Evolutionary conservation across 2,329 filamentous ascomycete genomes (phyloP).

Genomic region (Aspergillus fructus): DNA sequence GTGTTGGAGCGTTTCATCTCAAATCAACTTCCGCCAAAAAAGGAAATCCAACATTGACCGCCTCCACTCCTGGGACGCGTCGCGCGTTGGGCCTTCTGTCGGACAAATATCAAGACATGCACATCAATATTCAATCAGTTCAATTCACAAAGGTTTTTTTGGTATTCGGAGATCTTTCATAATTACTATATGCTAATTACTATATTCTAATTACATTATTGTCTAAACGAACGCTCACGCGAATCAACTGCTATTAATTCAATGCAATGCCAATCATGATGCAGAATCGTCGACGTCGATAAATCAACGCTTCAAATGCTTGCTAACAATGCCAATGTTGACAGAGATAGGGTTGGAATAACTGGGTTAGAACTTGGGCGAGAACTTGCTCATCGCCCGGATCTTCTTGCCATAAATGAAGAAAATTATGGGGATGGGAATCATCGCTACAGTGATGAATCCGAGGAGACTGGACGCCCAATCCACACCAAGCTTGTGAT

Average conservation of each 20-base stretch:
- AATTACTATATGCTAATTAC: neutral
- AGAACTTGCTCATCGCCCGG: slow-evolving; percentile 46
- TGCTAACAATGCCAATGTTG: neutral
- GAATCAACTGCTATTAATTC: neutral
- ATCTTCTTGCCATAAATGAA: slow-evolving; percentile 47
- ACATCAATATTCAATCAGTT: neutral
- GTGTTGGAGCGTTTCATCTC: slow-evolving; percentile 1
- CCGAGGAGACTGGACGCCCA: slow-evolving; percentile 40
- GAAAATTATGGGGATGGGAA: slow-evolving; percentile 49
- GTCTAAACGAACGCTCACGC: neutral
- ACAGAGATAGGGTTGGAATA: neutral
- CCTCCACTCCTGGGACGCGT: slow-evolving; percentile 9
- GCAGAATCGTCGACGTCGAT: neutral
- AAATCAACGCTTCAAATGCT: neutral
- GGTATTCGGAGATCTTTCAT: neutral
- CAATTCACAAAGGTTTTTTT: neutral
- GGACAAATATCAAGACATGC: neutral
- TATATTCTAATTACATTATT: neutral
- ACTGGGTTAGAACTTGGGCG: slow-evolving; percentile 22
- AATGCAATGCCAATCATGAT: slow-evolving; percentile 1
- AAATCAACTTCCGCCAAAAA: neutral
- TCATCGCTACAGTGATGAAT: slow-evolving; percentile 37
- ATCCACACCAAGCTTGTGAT: slow-evolving; percentile 33
- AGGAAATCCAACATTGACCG: slow-evolving; percentile 7
- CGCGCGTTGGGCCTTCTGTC: neutral